Conservation (phyloP, 2,329 filamentous ascomycete species). For the Pseudopithomyces chartarum region DNA sequence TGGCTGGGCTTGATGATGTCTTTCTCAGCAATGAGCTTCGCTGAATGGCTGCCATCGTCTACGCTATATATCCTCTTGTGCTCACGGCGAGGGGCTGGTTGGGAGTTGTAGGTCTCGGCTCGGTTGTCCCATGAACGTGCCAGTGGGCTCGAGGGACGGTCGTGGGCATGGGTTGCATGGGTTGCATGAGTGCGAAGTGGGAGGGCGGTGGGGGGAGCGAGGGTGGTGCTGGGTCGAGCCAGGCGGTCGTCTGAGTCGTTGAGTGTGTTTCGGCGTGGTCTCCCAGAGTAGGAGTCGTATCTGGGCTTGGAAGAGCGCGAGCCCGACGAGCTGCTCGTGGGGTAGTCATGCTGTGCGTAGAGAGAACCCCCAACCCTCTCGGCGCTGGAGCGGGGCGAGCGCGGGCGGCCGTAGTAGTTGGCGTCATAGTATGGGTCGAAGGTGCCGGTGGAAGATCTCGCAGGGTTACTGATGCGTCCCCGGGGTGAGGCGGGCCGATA, state of each 20-base stretch:
- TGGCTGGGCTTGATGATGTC: constrained; percentile 43
- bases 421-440: constrained; percentile 43
- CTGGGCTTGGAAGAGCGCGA: constrained; percentile 36
- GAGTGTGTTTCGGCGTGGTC: constrained; percentile 52
- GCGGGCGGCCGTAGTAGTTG: constrained; percentile 35
- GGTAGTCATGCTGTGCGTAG: constrained; percentile 27
- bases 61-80: constrained; percentile 57
- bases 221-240: constrained; percentile 42
- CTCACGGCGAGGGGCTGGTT: constrained; percentile 32
- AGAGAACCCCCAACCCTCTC: constrained; percentile 35
- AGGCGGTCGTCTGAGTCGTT: constrained; percentile 43
- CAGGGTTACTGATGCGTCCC: constrained; percentile 35
- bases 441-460: constrained; percentile 43
- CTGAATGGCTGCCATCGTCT: constrained; percentile 48
- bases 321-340: constrained; percentile 30
- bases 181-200: constrained; percentile 37
- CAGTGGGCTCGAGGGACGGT: constrained; percentile 50
- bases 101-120: constrained; percentile 46
- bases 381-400: constrained; percentile 41
- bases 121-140: constrained; percentile 40
- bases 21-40: constrained; percentile 44
- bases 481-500: constrained; percentile 43
- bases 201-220: constrained; percentile 28
- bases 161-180: constrained; percentile 23
- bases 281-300: constrained; percentile 51